A percentile compares a stretch with the other conserved stretches of the same genome.
Evolutionary conservation across 768 basidiomycete species (phyloP).

Genomic region (Gelatoporia subvermispora): DNA sequence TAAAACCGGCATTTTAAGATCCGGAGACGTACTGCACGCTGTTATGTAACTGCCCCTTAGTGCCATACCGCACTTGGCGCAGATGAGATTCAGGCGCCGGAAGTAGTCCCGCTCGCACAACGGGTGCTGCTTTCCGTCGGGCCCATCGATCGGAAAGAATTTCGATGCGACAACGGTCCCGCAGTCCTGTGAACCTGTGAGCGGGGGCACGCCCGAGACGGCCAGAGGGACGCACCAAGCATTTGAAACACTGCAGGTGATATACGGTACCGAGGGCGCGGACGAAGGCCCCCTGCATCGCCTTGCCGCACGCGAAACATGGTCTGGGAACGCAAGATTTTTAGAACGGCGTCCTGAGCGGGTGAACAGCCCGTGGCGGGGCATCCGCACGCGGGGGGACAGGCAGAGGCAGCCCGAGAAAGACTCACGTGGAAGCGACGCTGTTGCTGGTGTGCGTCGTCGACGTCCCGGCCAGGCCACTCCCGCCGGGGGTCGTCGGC

Average conservation of each 20-base stretch:
- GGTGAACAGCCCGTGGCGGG: background rate
- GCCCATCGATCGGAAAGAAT: conserved; percentile 96
- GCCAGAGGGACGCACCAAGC: conserved; percentile 61
- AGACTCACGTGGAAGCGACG: conserved; percentile 56
- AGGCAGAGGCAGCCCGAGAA: background rate
- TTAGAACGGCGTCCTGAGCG: background rate
- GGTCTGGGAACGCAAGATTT: conserved; percentile 34
- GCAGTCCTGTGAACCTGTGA: conserved; percentile 64
- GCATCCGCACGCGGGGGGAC: too few species aligned
- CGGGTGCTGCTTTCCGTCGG: conserved; percentile 83
- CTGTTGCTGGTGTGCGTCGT: conserved; percentile 54
- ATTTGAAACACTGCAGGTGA: conserved; percentile 98
- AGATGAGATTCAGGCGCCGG: conserved; percentile 90
- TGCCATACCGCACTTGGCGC: conserved; percentile 92
- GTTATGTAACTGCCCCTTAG: conserved; percentile 98
- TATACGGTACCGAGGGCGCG: conserved; percentile 90
- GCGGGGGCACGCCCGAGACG: too few species aligned
- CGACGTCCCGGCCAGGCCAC: conserved; percentile 37
- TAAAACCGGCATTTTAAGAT: conserved; percentile 4
- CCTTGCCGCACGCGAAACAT: conserved; percentile 73
- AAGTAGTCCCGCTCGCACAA: conserved; percentile 99
- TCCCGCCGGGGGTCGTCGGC: conserved; percentile 44
- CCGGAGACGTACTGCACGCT: conserved; percentile 77
- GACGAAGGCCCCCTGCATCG: conserved; percentile 95
- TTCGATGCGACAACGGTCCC: conserved; percentile 95